Base-by-base conservation (phyloP, 148 eudicot genomes). In the Cornus kousa region DNA sequence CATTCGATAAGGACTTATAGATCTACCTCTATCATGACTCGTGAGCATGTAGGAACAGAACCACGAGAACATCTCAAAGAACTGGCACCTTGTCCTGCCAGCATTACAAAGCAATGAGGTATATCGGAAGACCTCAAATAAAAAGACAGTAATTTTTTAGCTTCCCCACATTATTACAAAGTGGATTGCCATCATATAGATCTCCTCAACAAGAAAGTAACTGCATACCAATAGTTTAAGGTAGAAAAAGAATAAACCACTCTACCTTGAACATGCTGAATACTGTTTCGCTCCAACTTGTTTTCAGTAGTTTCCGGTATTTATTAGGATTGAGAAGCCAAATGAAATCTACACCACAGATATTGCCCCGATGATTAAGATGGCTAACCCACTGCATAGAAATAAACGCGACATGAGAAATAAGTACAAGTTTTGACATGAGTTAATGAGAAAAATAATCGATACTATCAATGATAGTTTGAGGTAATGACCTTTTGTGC, bases 251-350 rank as follows among this genome's bases (percentile, higher is more conserved):
- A 46, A 50, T 9, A 55, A 60, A 67, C 46, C 50, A 5, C 90
- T 81, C 76, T 43, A 97, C 99, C 98, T 92, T 94, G 79, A 97
- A 94, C 96, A 94, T 90, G 84, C 97, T 87, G 85, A 94, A 97
- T 43, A 97, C 97, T 22, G 98, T 92, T 80, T 92, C 96, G 40
- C 90, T 92, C 99, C 99, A 97, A 84, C 95, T 92, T 76, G 92
- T 89, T 86, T 90, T 90, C 28, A 94, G 96, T 76, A 91, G 85
- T 84, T 94, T 94, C 71, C 96, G 80, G 79, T 88, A 87, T 83
- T 87, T 88, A 78, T 91, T 94, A 69, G 99, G 99, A 82, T 97
- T 97, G 66, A 94, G 97, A 88, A 97, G 97, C 99, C 99, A 97
- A 87, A 97, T 97, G 80, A 97, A 97, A 83, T 97, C 99, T 57